A percentile compares a stretch with the other conserved stretches of the same genome.
phyloP scores from a whole-genome alignment of 2,329 filamentous ascomycete species.

The Thyridium curvatum region DNA sequence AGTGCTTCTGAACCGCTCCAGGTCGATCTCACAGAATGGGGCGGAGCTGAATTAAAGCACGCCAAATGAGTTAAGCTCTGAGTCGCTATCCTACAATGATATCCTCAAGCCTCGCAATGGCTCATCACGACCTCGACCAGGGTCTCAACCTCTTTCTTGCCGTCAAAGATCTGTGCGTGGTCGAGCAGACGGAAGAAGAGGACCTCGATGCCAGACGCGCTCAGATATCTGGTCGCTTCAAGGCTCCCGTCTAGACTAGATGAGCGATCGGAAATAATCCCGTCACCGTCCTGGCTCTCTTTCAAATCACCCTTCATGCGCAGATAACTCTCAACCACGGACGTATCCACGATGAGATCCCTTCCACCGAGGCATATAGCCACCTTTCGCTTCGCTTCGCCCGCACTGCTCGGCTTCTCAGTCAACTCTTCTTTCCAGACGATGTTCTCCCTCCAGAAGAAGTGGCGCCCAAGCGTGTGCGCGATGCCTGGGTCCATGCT shows the following conservation, averaged over 20 bases:
- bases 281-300: constrained; percentile 4
- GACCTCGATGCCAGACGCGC: constrained; percentile 42
- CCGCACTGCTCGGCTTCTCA: constrained; percentile 10
- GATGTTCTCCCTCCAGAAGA: constrained; percentile 68
- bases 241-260: no score
- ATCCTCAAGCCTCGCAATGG: not conserved
- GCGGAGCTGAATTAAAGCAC: constrained; percentile 33
- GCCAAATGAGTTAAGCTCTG: not conserved
- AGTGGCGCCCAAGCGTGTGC: constrained; percentile 56
- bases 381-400: constrained; percentile 26
- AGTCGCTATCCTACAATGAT: not conserved
- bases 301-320: constrained; percentile 24
- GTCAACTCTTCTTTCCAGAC: constrained; percentile 62
- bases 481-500: constrained; percentile 61
- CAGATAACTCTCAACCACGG: constrained; percentile 52
- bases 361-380: constrained; percentile 52
- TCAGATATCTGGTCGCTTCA: constrained; percentile 4
- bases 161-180: constrained; percentile 57
- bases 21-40: constrained; percentile 58
- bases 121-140: constrained; percentile 1
- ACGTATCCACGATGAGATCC: constrained; percentile 60
- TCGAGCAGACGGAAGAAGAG: constrained; percentile 56
- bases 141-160: no score
- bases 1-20: constrained; percentile 55
- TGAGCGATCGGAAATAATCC: not conserved